Evolutionary conservation across 2,329 filamentous ascomycete species (phyloP).

Genomic region (Fusarium drepaniforme): DNA sequence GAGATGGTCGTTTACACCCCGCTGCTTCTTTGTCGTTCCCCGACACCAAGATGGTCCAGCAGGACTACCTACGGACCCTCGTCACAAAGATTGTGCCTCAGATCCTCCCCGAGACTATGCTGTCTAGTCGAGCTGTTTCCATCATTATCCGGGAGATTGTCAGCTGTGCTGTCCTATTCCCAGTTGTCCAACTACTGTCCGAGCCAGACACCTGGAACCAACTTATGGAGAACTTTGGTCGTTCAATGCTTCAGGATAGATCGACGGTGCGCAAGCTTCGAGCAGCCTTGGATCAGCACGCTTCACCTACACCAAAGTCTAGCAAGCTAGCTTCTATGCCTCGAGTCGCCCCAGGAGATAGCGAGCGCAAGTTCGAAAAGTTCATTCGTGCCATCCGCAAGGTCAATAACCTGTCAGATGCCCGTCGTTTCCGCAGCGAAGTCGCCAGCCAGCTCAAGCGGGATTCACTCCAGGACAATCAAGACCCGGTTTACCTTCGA

Average conservation of each 20-base stretch:
- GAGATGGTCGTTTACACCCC: conserved; percentile 87
- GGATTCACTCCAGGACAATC: conserved; percentile 81
- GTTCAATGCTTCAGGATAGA: conserved; percentile 90
- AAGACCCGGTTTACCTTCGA: conserved; percentile 88
- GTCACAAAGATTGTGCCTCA: conserved; percentile 78
- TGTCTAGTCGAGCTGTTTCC: conserved; percentile 83
- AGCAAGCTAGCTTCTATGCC: conserved; percentile 79
- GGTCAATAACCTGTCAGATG: conserved; percentile 92
- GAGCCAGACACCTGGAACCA: conserved; percentile 99
- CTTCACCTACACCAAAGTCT: conserved; percentile 79
- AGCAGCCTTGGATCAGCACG: conserved; percentile 93
- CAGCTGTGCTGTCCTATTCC: conserved; percentile 90
- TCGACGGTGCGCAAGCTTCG: conserved; percentile 94
- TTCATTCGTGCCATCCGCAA: conserved; percentile 92
- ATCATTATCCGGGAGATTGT: conserved; percentile 90
- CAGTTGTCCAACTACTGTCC: conserved; percentile 81
- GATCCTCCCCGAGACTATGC: conserved; percentile 78
- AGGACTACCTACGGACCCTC: conserved; percentile 87
- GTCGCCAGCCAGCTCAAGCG: conserved; percentile 91
- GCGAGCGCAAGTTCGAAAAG: conserved; percentile 92
- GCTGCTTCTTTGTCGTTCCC: conserved; percentile 87
- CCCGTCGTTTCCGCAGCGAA: conserved; percentile 90
- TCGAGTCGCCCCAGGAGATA: conserved; percentile 83
- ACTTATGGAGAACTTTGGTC: conserved; percentile 88
- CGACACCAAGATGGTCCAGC: conserved; percentile 86